These are phyloP conservation scores for Sedum album DNA, from an alignment of 164 flowering plant genomes.

Conservation along the genomic window DNA sequence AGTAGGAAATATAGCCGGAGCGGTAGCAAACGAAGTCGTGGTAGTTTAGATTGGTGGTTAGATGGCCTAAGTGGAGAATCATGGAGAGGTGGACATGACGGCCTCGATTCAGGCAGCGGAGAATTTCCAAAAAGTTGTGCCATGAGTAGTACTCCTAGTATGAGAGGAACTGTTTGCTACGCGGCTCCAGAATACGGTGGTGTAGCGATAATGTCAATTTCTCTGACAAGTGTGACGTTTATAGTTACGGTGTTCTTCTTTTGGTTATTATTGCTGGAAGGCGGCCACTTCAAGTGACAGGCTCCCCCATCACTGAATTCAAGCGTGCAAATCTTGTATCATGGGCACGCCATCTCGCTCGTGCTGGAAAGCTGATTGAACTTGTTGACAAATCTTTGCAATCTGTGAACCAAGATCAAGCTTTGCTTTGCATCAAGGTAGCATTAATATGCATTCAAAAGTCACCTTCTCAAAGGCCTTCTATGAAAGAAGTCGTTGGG, in stretches of 20 bases:
- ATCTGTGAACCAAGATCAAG: constrained; percentile 55
- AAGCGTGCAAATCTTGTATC: constrained; percentile 86
- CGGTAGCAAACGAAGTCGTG: constrained; percentile 36
- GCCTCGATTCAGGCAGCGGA: constrained; percentile 67
- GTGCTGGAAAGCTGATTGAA: constrained; percentile 66
- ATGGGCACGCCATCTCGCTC: constrained; percentile 83
- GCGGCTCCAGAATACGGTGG: constrained; percentile 85
- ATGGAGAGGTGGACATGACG: constrained; percentile 42
- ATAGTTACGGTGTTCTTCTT: constrained; percentile 82
- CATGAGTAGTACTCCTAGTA: constrained; percentile 87
- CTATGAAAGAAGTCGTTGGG: constrained; percentile 64
- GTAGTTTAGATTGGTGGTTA: constrained; percentile 86
- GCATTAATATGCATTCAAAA: constrained; percentile 85
- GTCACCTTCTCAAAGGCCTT: constrained; percentile 60
- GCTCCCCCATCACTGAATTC: constrained; percentile 84
- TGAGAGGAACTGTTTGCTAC: constrained; percentile 96
- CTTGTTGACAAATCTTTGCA: constrained; percentile 64
- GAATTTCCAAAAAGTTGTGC: constrained; percentile 84
- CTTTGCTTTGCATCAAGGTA: constrained; percentile 64
- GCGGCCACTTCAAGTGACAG: constrained; percentile 81
- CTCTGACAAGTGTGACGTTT: constrained; percentile 88
- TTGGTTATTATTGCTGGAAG: constrained; percentile 81
- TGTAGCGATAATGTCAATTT: constrained; percentile 30
- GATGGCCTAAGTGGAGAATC: constrained; percentile 80
- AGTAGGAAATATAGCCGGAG: constrained; percentile 41